These are phyloP conservation scores for Plectosphaerella cucumerina DNA, from an alignment of 2,329 filamentous ascomycete genomes.

Conservation along the genomic window DNA sequence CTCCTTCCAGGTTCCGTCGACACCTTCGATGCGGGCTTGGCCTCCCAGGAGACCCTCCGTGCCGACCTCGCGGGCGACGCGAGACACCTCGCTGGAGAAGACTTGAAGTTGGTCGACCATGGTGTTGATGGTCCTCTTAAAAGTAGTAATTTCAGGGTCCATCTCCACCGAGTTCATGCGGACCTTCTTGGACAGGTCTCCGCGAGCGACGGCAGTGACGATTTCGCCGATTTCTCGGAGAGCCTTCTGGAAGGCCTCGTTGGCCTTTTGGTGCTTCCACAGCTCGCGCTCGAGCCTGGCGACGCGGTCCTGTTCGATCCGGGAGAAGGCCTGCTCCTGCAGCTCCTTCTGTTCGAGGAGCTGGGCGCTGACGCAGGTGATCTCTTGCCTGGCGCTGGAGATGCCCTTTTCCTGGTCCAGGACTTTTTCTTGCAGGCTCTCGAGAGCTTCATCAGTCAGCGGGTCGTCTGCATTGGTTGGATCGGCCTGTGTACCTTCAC, in stretches of 20 bases:
- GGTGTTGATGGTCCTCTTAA: conserved; percentile 97
- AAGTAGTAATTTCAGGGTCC: conserved; percentile 96
- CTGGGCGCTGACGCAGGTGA: conserved; percentile 80
- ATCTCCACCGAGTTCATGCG: conserved; percentile 94
- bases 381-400: conserved; percentile 79
- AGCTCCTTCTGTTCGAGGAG: conserved; percentile 80
- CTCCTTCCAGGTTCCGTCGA: conserved; percentile 97
- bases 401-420: conserved; percentile 92
- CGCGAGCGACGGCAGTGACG: conserved; percentile 90
- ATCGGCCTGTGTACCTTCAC: conserved; percentile 16
- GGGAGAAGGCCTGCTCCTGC: conserved; percentile 76
- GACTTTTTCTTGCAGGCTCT: conserved; percentile 83
- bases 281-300: conserved; percentile 87
- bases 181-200: conserved; percentile 95
- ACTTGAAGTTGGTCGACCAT: conserved; percentile 99
- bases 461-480: conserved; percentile 26
- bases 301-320: conserved; percentile 83
- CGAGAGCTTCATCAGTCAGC: conserved; percentile 77
- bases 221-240: conserved; percentile 95
- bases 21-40: conserved; percentile 88
- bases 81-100: conserved; percentile 93
- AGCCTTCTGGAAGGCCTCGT: conserved; percentile 94
- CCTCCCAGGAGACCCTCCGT: conserved; percentile 93
- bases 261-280: conserved; percentile 96
- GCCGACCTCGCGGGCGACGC: conserved; percentile 90